Evolutionary conservation across 768 basidiomycete species (phyloP).

Genomic region (Psilocybe cubensis): DNA sequence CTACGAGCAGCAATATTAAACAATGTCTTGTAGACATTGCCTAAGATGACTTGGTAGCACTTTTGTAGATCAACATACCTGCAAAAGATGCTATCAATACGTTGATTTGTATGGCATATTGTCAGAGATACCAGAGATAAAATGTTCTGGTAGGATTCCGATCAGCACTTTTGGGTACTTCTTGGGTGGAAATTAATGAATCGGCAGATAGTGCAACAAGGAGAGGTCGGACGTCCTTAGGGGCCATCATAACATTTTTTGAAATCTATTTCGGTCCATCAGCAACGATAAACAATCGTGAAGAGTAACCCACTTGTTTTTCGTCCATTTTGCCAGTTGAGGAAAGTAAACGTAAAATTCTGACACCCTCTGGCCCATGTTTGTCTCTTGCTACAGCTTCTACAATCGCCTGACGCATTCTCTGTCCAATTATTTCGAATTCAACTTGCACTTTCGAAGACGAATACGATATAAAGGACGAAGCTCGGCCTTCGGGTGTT

Average conservation of each 20-base stretch:
- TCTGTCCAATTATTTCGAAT: conserved; percentile 70
- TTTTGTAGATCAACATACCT: conserved; percentile 92
- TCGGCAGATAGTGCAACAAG: conserved; percentile 80
- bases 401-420: conserved; percentile 70
- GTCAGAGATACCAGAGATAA: conserved; percentile 77
- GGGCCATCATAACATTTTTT: conserved; percentile 90
- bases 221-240: conserved; percentile 83
- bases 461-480: conserved; percentile 71
- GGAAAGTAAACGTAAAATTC: conserved; percentile 78
- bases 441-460: conserved; percentile 81
- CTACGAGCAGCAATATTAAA: conserved; percentile 82
- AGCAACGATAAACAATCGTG: not conserved
- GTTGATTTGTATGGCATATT: not conserved
- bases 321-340: conserved; percentile 93
- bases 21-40: conserved; percentile 85
- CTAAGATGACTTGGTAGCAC: conserved; percentile 77
- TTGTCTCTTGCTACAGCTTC: conserved; percentile 83
- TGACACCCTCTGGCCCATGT: conserved; percentile 81
- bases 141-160: conserved; percentile 88
- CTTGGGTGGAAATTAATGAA: conserved; percentile 87
- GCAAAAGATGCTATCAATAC: not conserved
- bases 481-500: conserved; percentile 66
- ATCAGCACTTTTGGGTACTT: conserved; percentile 89
- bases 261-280: conserved; percentile 66
- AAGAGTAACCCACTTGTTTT: conserved; percentile 69